Conservation (phyloP, 1,284 basidiomycete genomes). For the Kwoniella shivajii region DNA sequence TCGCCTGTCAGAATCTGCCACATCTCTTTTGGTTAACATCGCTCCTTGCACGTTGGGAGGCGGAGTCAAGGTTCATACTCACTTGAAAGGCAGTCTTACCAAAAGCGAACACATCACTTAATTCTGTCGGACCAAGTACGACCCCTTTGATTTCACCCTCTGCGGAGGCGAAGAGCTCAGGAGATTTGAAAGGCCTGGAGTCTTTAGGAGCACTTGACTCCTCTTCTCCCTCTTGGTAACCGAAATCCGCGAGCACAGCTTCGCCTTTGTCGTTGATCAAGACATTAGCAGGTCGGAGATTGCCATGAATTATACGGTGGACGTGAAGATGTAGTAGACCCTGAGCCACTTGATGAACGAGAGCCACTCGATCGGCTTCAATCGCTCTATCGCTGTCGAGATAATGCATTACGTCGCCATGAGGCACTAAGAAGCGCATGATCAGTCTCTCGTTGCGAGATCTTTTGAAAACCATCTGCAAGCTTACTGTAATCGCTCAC, state of each 20-base stretch:
- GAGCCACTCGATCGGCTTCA: not conserved
- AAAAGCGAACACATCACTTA: conserved; percentile 1
- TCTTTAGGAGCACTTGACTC: no score
- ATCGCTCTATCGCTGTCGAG: not conserved
- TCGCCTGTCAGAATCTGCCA: not conserved
- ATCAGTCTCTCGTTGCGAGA: not conserved
- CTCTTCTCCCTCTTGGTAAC: no score
- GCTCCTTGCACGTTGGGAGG: no score
- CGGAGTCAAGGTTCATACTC: not conserved
- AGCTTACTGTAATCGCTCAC: not conserved
- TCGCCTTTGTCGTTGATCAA: conserved; percentile 66
- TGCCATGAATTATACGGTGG: conserved; percentile 66
- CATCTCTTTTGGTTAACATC: not conserved
- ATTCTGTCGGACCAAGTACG: not conserved
- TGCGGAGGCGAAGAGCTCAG: no score
- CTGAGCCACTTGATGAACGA: conserved; percentile 58
- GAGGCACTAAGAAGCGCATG: not conserved
- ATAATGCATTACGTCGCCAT: not conserved
- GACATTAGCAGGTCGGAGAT: conserved; percentile 71
- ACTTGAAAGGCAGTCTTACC: conserved; percentile 1
- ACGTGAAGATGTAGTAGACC: conserved; percentile 76
- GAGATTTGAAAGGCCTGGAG: no score
- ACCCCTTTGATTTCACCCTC: not conserved
- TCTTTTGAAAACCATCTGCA: not conserved
- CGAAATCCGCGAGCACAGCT: conserved; percentile 75